phyloP scores from a whole-genome alignment of 306 rosid species.

The Trifolium fragiferum region DNA sequence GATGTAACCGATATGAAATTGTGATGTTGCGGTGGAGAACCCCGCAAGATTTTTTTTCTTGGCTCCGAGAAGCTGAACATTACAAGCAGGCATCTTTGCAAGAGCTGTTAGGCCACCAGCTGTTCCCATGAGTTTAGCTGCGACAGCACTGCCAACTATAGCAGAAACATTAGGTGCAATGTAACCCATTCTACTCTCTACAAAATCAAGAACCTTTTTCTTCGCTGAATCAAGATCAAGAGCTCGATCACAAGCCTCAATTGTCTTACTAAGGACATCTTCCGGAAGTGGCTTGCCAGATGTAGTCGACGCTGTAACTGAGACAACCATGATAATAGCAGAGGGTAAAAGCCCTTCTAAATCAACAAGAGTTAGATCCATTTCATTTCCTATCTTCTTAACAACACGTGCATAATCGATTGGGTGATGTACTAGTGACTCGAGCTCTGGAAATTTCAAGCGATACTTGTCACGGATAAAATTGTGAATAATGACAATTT shows the following conservation, averaged over 20 bases:
- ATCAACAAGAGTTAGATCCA: conserved; percentile 93
- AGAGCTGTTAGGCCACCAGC: conserved; percentile 84
- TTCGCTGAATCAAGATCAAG: conserved; percentile 83
- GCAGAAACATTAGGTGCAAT: conserved; percentile 96
- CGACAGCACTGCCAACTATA: conserved; percentile 92
- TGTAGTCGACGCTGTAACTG: conserved; percentile 95
- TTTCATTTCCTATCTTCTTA: conserved; percentile 94
- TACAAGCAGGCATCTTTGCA: conserved; percentile 98
- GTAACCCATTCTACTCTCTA: conserved; percentile 98
- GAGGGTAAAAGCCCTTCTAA: conserved; percentile 94
- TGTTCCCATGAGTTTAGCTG: conserved; percentile 96
- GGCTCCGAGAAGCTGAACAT: conserved; percentile 98
- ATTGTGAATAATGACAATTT: conserved; percentile 84
- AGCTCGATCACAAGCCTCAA: conserved; percentile 96
- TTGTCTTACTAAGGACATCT: conserved; percentile 75
- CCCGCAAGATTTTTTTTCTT: conserved; percentile 94
- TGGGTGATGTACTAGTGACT: conserved; percentile 91
- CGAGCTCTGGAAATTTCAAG: conserved; percentile 94
- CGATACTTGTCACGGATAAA: conserved; percentile 95
- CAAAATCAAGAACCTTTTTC: conserved; percentile 93
- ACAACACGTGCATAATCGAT: conserved; percentile 98
- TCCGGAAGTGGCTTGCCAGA: conserved; percentile 97
- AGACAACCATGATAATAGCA: conserved; percentile 90
- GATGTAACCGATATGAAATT: conserved; percentile 85
- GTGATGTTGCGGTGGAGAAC: conserved; percentile 92